Base-by-base conservation (phyloP, 345 rosid species). In the Hypericum androsaemum region DNA sequence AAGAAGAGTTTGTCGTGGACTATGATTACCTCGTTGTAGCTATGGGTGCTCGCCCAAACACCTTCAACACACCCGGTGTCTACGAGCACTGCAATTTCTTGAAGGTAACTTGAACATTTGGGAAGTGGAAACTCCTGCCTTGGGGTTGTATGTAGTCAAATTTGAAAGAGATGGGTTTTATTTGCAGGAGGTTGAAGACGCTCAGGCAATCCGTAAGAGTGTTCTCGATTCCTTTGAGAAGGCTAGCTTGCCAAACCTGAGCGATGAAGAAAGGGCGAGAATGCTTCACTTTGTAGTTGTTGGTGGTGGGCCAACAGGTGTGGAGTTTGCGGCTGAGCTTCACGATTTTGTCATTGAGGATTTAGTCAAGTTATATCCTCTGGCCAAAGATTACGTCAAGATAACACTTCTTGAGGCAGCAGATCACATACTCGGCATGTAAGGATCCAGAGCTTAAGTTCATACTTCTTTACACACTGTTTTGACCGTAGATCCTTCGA, bases 291-390 rank as follows among this genome's bases (percentile, higher is more conserved):
- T 94, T 63, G 97, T 94, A 56, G 71, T 94, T 12, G 99, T 94
- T 76, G 97, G 97, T 15, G 99, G 99, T 66, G 99, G 99, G 14
- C 99, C 99, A 54, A 81, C 95, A 11, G 99, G 99, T 47, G 99
- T 94, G 67, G 99, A 94, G 65, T 94, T 94, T 74, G 90, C 99
- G 53, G 97, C 97, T 8, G 95, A 86, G 73, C 84, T 94, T 52
- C 82, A 88, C 71, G 99, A 94, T 73, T 88, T 75, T 64, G 90
- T 94, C 48, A 82, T 54, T 11, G 92, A 94, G 66, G 99, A 94
- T 66, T 56, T 94, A 39, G 79, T 88, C 66, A 88, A 62, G 41
- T 70, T 94, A 56, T 88, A 94, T 68, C 99, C 99, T 40, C 58
- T 10, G 63, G 85, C 74, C 38, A 71, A 79, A 54, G 82, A 72